Conservation (phyloP, 345 rosid species). For the Aquilaria malaccensis region DNA sequence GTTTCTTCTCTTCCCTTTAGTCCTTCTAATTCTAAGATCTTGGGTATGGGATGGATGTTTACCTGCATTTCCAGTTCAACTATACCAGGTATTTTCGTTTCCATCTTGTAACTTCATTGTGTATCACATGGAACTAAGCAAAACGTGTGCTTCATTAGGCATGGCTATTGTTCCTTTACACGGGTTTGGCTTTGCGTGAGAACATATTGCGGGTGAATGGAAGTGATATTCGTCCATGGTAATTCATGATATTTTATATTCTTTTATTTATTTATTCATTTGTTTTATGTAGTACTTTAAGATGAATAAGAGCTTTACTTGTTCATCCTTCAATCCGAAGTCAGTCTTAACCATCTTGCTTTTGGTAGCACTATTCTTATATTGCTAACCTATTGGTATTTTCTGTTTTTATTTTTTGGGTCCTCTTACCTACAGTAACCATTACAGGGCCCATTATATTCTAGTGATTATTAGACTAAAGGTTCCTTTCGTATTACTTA, state of each 20-base stretch:
- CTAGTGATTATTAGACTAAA: no score
- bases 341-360: no score
- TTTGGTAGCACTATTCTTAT: no score
- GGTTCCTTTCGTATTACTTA: no score
- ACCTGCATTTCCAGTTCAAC: slow-evolving; percentile 95
- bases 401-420: no score
- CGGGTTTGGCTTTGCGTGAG: slow-evolving; percentile 93
- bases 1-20: slow-evolving; percentile 82
- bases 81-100: slow-evolving; percentile 55
- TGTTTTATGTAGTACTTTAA: not conserved
- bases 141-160: slow-evolving; percentile 35
- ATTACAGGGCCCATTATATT: no score
- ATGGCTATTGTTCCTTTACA: slow-evolving; percentile 93
- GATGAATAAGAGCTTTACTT: no score
- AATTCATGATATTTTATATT: slow-evolving; percentile 11
- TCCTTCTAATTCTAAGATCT: slow-evolving; percentile 65
- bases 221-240: slow-evolving; percentile 98
- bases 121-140: not conserved
- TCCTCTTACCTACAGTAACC: no score
- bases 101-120: not conserved
- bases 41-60: slow-evolving; percentile 87
- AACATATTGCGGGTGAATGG: slow-evolving; percentile 93
- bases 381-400: no score
- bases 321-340: no score
- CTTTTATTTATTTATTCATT: not conserved